A percentile compares a stretch with the other conserved stretches of the same genome.
Conservation (phyloP, 306 rosid species). For the Amphicarpaea edgeworthii region DNA sequence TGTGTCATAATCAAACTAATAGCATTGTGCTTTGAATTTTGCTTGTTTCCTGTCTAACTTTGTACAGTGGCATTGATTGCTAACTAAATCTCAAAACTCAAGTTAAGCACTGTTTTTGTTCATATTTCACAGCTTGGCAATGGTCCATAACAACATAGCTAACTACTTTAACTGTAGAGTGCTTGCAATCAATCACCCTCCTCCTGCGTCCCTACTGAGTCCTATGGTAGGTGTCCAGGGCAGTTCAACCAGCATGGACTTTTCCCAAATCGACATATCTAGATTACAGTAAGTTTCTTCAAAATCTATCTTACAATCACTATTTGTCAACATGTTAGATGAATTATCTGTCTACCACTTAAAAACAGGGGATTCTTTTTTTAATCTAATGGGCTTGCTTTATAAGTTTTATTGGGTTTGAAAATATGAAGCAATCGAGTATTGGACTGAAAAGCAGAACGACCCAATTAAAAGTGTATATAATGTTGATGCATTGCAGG, state of each 20-base stretch:
- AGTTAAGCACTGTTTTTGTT: slow-evolving; percentile 40
- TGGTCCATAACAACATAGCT: slow-evolving; percentile 57
- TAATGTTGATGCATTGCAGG: slow-evolving; percentile 59
- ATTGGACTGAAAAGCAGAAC: not conserved
- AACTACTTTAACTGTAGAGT: slow-evolving; percentile 76
- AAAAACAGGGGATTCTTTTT: too few species aligned
- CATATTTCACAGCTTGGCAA: slow-evolving; percentile 65
- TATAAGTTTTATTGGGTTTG: not conserved
- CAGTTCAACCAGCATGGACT: slow-evolving; percentile 68
- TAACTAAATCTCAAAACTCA: slow-evolving; percentile 31
- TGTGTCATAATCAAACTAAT: slow-evolving; percentile 34
- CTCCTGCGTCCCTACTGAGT: slow-evolving; percentile 40
- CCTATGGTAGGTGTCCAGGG: slow-evolving; percentile 41
- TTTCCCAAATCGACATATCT: slow-evolving; percentile 68
- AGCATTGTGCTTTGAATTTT: not conserved
- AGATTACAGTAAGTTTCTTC: slow-evolving; percentile 56
- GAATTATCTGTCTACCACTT: not conserved
- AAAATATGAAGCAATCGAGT: slow-evolving; percentile 7
- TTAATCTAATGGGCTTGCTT: not conserved
- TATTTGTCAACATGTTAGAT: slow-evolving; percentile 9
- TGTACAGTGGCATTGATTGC: not conserved
- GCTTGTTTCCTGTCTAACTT: slow-evolving; percentile 18
- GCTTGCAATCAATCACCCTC: slow-evolving; percentile 71
- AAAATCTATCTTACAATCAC: not conserved
- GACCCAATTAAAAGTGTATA: not conserved